Evolutionary conservation across 164 flowering plant genomes (phyloP).

Genomic region (Macadamia tetraphylla): DNA sequence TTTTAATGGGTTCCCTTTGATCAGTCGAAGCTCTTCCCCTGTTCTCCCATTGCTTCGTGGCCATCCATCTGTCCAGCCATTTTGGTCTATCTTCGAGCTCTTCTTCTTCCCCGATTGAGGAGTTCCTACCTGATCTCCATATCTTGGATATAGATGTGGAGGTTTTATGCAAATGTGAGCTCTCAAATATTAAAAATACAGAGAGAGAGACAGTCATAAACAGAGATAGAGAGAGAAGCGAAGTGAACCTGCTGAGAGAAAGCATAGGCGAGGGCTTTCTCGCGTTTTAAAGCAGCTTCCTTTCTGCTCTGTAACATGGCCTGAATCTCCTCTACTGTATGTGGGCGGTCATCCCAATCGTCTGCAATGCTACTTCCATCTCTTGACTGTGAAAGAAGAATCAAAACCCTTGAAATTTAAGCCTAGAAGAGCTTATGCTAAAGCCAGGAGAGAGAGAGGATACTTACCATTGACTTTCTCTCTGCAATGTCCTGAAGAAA

Average conservation of each 20-base stretch:
- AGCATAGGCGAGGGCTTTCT: conserved; percentile 56
- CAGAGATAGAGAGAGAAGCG: neutral
- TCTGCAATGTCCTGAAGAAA: conserved; percentile 38
- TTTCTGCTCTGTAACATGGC: conserved; percentile 64
- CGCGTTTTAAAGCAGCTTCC: conserved; percentile 59
- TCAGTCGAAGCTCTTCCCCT: conserved; percentile 67
- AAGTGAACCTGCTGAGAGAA: conserved; percentile 68
- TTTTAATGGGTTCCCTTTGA: conserved; percentile 58
- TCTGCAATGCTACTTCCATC: conserved; percentile 64
- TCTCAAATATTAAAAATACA: neutral
- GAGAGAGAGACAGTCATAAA: conserved; percentile 1
- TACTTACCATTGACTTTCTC: conserved; percentile 48
- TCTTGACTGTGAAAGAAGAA: conserved; percentile 47
- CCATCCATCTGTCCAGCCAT: conserved; percentile 77
- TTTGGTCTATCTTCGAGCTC: conserved; percentile 53
- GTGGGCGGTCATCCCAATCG: conserved; percentile 74
- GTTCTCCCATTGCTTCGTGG: conserved; percentile 64
- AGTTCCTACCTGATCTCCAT: conserved; percentile 45
- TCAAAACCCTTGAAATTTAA: conserved; percentile 4
- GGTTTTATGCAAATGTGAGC: neutral
- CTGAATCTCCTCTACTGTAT: conserved; percentile 69
- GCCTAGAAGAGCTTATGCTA: too few relatives aligned
- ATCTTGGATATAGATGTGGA: conserved; percentile 27
- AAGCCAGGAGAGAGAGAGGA: too few relatives aligned
- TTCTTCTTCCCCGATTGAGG: conserved; percentile 44